Conservation (phyloP, 345 rosid genomes). For the Sonneratia caseolaris region DNA sequence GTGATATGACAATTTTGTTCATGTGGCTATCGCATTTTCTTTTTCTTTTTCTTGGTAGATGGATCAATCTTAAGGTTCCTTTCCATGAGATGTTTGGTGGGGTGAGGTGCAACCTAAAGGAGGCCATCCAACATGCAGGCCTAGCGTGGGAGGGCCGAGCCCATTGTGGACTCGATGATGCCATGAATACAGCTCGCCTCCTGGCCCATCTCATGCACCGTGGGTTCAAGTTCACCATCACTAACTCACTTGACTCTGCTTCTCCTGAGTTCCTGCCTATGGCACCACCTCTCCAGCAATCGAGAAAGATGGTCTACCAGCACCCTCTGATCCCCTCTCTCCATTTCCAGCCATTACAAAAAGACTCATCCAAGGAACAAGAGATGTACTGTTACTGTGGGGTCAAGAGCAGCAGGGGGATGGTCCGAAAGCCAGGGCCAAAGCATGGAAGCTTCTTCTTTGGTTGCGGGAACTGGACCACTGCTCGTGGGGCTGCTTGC, state of each 20-base stretch:
- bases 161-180: conserved; percentile 47
- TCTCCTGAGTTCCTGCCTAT: conserved; percentile 14
- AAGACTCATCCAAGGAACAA: conserved; percentile 11
- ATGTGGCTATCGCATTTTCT: not conserved
- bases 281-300: conserved; percentile 18
- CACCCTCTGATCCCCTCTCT: conserved; percentile 8
- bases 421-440: conserved; percentile 42
- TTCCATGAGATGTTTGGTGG: conserved; percentile 37
- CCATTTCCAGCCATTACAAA: conserved; percentile 21
- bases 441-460: conserved; percentile 39
- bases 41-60: conserved; percentile 17
- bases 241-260: conserved; percentile 37
- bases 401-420: conserved; percentile 34
- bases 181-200: conserved; percentile 44
- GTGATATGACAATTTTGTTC: not conserved
- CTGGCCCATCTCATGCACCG: conserved; percentile 34
- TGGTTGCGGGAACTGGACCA: conserved; percentile 48
- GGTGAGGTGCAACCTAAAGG: conserved; percentile 33
- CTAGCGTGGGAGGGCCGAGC: conserved; percentile 45
- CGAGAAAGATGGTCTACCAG: conserved; percentile 14
- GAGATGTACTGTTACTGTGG: conserved; percentile 32
- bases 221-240: conserved; percentile 35
- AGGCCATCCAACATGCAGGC: conserved; percentile 41
- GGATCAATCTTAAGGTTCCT: conserved; percentile 52
- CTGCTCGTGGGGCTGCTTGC: conserved; percentile 33